Evolutionary conservation across 2,329 filamentous ascomycete species (phyloP), one percentile per base, ranked within the genome.

Genomic region (Aureobasidium sp.): DNA sequence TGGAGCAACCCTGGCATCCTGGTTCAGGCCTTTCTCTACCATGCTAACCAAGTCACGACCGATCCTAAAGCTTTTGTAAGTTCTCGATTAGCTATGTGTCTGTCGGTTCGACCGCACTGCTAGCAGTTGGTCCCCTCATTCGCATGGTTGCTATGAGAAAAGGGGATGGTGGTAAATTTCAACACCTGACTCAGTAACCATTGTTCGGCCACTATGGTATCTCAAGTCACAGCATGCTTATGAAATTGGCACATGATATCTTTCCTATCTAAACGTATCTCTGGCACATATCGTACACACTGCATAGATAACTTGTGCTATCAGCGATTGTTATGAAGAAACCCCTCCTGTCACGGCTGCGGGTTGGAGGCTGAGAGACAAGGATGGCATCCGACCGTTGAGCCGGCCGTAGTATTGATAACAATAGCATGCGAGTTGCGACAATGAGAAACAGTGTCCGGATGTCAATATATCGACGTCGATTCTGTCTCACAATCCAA

Each of bases 381-480:
- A 45, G 53, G 19, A 57, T 44, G 22, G 40, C 40, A 57, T 45
- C 53, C 39, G 53, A 35, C 53, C 53, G 53, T 57, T 57, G 40
- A 57, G 50, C 50, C 35, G 50, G 37, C 50, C 50, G 37, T 27
- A 54, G 37, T 22, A n/a, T 17, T 57, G 53, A 45, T 57, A 57
- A 57, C 53, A 57, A 57, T 22, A 57, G 29, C 14, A 56, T 22
- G 39, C 22, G 12, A 17, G 14, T 33, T 40, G 50, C 50, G 50
- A 54, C 50, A 42, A 57, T 57, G 53, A 44, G 52, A 57, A 45
- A 57, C 53, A 57, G 39, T 44, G 27, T 44, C 52, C 52, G n/a
- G 5, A 24, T 33, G n/a, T 44, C 39, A 33, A 31, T 22, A 45
- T 44, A 57, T 45, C 42, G 40, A 40, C 27, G 39, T 5, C 9